Base-by-base conservation (phyloP, 306 rosid species). In the Vigna unguiculata region DNA sequence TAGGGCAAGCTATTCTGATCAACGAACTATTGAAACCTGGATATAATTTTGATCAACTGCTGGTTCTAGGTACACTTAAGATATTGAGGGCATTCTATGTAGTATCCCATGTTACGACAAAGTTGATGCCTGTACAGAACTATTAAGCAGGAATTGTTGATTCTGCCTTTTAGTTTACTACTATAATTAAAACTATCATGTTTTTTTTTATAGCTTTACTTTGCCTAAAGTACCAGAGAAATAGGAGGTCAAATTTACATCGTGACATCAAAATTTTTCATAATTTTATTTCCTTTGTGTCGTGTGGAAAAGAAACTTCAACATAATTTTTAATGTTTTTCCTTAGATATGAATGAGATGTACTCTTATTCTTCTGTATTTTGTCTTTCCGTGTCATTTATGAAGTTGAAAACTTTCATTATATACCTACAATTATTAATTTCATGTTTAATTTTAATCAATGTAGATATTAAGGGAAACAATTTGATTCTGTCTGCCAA, bases 21-120 rank as follows among this genome's bases (percentile, higher is more conserved):
- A 89, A 85, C 85, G 83, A 96, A 15, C 78, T 80, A n/a, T 80
- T 95, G 88, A 92, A 92, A 81, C 93, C 97, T 72, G 97, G 97
- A 48, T 88, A 88, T 87, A 88, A 81, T 73, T 92, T 95, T 82
- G 97, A 95, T 80, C 84, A 85, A 61, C 89, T 95, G 43, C 79
- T 95, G 87, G 90, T 92, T 47, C 74, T 95, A 81, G 98, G 98
- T 91, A 88, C 22, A 65, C 48, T 72, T 46, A 66, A 76, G 59
- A 62, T 76, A 59, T 57, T 43, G 41, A 52, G 17, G 49, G 16
- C 28, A 62, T 43, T 69, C 48, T 54, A 11, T 24, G 13, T 62
- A 21, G 49, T 20, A 62, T 36, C 73, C 45, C n/a, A 55, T 62
- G 63, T 52, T 14, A 52, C 60, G 22, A 41, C 43, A 24, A 76